Percentiles rank a stretch among this genome's conserved stretches.
phyloP scores from a whole-genome alignment of 2,329 filamentous ascomycete species.

The Chrysoporthe puriensis region DNA sequence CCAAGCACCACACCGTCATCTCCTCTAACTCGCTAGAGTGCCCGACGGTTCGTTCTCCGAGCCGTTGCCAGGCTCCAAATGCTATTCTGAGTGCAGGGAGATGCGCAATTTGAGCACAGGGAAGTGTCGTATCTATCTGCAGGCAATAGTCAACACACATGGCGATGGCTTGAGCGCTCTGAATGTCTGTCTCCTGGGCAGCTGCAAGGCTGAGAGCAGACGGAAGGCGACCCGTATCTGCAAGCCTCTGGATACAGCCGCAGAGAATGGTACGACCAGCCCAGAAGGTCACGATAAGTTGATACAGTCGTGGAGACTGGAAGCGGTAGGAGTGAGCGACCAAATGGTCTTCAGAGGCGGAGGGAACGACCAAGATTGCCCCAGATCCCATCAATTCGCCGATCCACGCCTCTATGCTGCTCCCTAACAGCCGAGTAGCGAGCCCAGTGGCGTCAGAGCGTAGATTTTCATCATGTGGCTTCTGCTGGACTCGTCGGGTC shows the following conservation, averaged over 20 bases:
- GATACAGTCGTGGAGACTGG: constrained; percentile 6
- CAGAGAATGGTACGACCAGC: constrained; percentile 1
- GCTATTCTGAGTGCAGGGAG: neutral
- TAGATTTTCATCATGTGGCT: neutral
- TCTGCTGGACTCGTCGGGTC: constrained; percentile 3
- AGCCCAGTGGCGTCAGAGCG: neutral
- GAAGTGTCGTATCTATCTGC: constrained; percentile 2
- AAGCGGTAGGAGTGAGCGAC: constrained; percentile 4
- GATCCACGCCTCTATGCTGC: constrained; percentile 8
- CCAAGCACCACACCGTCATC: constrained; percentile 3
- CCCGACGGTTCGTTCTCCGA: neutral
- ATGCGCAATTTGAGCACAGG: constrained; percentile 2
- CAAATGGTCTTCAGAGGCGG: neutral
- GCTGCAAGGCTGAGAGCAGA: constrained; percentile 2
- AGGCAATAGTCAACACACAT: constrained; percentile 2
- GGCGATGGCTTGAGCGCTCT: neutral
- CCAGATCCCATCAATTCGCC: constrained; percentile 6
- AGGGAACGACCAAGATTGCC: constrained; percentile 1
- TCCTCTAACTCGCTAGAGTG: neutral
- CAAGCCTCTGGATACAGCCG: constrained; percentile 5
- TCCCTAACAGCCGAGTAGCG: neutral
- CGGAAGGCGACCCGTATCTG: neutral
- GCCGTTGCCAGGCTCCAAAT: constrained; percentile 5
- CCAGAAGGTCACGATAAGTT: neutral
- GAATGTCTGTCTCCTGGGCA: neutral